These are phyloP conservation scores for Protomyces lactucae-debilis DNA, from an alignment of 1,139 yeast genomes.

Conservation along the genomic window DNA sequence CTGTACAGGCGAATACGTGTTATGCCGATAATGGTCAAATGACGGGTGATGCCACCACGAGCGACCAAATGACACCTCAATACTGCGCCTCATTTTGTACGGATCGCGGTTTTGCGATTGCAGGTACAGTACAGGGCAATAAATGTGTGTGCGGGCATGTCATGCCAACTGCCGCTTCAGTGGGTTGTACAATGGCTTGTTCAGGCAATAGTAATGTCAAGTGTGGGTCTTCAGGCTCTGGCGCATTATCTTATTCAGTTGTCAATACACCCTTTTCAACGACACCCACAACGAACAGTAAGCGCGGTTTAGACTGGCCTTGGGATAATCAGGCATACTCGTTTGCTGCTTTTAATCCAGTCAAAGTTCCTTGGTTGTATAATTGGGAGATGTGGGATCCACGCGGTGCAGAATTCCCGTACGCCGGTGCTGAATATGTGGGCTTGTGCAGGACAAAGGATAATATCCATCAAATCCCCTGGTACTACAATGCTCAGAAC, in stretches of 20 bases:
- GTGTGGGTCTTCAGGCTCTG: slow-evolving; percentile 8
- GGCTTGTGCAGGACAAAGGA: slow-evolving; percentile 5
- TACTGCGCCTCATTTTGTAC: slow-evolving; percentile 11
- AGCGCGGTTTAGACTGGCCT: slow-evolving; percentile 27
- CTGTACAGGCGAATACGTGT: neutral
- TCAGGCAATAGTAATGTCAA: slow-evolving; percentile 6
- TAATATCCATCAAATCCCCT: slow-evolving; percentile 7
- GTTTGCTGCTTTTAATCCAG: slow-evolving; percentile 10
- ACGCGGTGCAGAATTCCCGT: neutral
- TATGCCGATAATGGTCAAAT: slow-evolving; percentile 9
- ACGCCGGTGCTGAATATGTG: slow-evolving; percentile 12
- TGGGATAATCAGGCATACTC: slow-evolving; percentile 6
- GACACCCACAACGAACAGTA: neutral
- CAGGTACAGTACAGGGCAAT: neutral
- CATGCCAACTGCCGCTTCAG: neutral
- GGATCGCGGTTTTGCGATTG: slow-evolving; percentile 1
- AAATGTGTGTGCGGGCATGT: slow-evolving; percentile 12
- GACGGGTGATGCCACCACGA: neutral
- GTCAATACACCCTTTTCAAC: neutral
- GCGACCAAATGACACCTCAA: slow-evolving; percentile 6
- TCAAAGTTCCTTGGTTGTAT: slow-evolving; percentile 24
- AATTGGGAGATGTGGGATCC: slow-evolving; percentile 26
- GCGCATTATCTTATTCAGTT: neutral
- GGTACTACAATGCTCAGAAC: slow-evolving; percentile 8
- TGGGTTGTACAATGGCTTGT: slow-evolving; percentile 8